Base-by-base conservation (phyloP, 495 filamentous ascomycete genomes). In the Neurospora sp. region DNA sequence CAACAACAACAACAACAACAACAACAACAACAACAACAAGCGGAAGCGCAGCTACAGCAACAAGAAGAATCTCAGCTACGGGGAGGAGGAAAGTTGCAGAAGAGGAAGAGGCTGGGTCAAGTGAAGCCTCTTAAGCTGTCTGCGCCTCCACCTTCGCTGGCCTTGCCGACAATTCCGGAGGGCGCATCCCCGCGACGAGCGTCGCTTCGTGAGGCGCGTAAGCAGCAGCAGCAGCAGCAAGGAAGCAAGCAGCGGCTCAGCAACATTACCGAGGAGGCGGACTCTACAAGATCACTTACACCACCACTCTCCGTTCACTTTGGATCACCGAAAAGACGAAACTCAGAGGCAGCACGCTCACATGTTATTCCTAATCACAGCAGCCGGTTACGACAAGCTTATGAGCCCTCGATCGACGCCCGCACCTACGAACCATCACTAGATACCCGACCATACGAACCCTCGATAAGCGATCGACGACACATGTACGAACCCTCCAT, bases 321-420 rank as follows among this genome's bases (percentile, higher is more conserved):
- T 73, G 76, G 76, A 82, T 86, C 81, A 86, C 27, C 83, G 79
- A 73, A 69, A 75, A 16, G 71, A 75, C 76, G 39, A 74, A 74
- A 59, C 48, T 59, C 35, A 78, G 31, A 65, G 27, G 27, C 53
- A 65, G 53, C 53, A 65, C 22, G 53, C 53, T 65, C 53, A 65
- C 53, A 65, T 65, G 0, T 18, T 18, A 31, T 20, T 61, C 53
- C 53, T 27, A 31, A 27, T 61, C 53, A 37, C 76, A 83, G 80
- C 74, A 80, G 78, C 74, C 78, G 80, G 72, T 76, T 40, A 74
- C 80, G 74, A 59, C 81, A 81, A 75, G 78, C 80, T 39, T 87
- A 88, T 74, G 85, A 88, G 72, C 78, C 86, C 2, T 86, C 85
- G 5, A 75, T 87, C 22, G 80, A 80, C 65, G 86, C 85, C 14